Conservation (phyloP, 306 rosid species). For the Vicia villosa region DNA sequence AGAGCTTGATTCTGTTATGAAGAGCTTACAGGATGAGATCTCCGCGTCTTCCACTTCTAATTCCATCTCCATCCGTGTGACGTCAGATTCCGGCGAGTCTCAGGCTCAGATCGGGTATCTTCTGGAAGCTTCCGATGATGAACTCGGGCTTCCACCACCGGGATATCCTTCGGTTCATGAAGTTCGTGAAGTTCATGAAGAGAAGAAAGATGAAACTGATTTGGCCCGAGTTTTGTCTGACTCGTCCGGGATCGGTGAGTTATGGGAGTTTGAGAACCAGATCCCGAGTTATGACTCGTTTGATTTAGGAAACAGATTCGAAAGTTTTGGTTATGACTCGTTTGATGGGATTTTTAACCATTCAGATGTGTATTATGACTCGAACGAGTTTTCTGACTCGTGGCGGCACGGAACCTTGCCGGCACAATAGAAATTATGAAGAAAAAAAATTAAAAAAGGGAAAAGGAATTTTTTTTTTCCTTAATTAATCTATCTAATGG, state of each 20-base stretch:
- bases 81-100: constrained; percentile 65
- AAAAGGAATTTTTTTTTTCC: background rate
- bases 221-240: constrained; percentile 52
- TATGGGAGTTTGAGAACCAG: constrained; percentile 71
- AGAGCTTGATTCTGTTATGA: constrained; percentile 78
- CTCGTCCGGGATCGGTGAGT: constrained; percentile 64
- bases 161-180: constrained; percentile 25
- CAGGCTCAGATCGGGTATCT: constrained; percentile 77
- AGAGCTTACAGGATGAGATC: constrained; percentile 81
- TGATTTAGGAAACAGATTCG: constrained; percentile 48
- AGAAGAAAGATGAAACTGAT: constrained; percentile 42
- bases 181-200: constrained; percentile 27
- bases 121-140: constrained; percentile 84
- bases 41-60: constrained; percentile 47
- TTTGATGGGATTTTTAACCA: constrained; percentile 70
- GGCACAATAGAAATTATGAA: constrained; percentile 50
- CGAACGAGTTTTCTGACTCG: constrained; percentile 53
- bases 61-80: constrained; percentile 41
- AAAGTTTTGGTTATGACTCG: constrained; percentile 16
- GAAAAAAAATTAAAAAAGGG: background rate
- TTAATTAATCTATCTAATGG: background rate
- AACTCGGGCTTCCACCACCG: constrained; percentile 83
- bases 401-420: constrained; percentile 76
- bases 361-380: constrained; percentile 67
- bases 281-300: constrained; percentile 65